A percentile compares a stretch with the other conserved stretches of the same genome.
Evolutionary conservation across 306 rosid genomes (phyloP).

Genomic region (Rosa rugosa): DNA sequence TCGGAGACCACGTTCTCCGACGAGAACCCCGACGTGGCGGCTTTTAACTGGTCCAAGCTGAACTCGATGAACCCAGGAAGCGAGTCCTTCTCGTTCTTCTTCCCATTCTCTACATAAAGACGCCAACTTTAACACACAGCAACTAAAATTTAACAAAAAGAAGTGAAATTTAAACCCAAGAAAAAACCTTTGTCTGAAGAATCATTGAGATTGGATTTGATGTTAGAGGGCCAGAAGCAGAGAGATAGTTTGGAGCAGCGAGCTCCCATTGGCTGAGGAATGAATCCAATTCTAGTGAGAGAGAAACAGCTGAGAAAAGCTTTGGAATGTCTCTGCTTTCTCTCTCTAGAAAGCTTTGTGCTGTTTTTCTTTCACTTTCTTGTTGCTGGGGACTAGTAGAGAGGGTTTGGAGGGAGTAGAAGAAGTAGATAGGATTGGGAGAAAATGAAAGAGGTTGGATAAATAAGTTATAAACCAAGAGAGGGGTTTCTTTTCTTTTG

Average conservation of each 20-base stretch:
- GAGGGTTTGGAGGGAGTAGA: slow-evolving; percentile 15
- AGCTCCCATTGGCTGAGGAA: slow-evolving; percentile 74
- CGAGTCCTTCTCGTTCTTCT: slow-evolving; percentile 47
- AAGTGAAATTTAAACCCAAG: background rate
- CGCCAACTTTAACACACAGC: slow-evolving; percentile 6
- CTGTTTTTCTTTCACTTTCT: slow-evolving; percentile 19
- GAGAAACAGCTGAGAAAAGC: background rate
- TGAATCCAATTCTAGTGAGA: slow-evolving; percentile 19
- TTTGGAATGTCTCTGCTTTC: background rate
- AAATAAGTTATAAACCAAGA: slow-evolving; percentile 18
- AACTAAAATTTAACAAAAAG: background rate
- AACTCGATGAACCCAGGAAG: slow-evolving; percentile 72
- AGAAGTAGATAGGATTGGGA: background rate
- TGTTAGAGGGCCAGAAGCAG: slow-evolving; percentile 83
- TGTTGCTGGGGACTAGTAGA: background rate
- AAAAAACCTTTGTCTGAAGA: slow-evolving; percentile 48
- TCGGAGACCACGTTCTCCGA: slow-evolving; percentile 89
- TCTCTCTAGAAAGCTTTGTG: background rate
- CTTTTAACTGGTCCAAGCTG: slow-evolving; percentile 69
- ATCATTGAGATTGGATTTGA: slow-evolving; percentile 69
- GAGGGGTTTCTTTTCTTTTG: background rate
- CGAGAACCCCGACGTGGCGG: slow-evolving; percentile 86
- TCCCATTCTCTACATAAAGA: slow-evolving; percentile 60
- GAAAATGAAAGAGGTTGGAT: background rate
- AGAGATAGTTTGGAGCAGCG: slow-evolving; percentile 84